Conservation (phyloP, 2,329 filamentous ascomycete species). For the Aschersonia sp. region DNA sequence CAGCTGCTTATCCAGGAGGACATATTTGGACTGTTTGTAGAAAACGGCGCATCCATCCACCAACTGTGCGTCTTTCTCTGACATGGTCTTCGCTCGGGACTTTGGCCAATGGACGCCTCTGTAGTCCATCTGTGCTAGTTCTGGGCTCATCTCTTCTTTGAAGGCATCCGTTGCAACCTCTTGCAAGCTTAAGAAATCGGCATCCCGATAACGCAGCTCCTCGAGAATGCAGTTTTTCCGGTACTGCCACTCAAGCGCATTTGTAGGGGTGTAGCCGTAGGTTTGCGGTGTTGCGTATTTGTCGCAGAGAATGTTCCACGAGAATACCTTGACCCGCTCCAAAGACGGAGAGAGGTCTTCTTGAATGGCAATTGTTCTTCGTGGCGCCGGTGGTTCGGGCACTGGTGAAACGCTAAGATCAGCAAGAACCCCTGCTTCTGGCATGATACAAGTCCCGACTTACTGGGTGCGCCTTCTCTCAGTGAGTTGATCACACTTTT, state of each 20-base stretch:
- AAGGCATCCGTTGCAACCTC: constrained; percentile 89
- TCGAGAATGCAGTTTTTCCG: constrained; percentile 69
- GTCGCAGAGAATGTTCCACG: constrained; percentile 93
- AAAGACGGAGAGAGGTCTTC: constrained; percentile 42
- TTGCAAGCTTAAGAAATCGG: constrained; percentile 85
- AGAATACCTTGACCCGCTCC: constrained; percentile 71
- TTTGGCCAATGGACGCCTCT: constrained; percentile 90
- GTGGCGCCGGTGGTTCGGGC: constrained; percentile 59
- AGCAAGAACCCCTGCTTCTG: not conserved
- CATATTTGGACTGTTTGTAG: constrained; percentile 89
- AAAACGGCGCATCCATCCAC: constrained; percentile 97
- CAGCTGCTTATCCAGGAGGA: constrained; percentile 84
- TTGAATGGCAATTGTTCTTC: constrained; percentile 67
- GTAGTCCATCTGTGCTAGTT: constrained; percentile 76
- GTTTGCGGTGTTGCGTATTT: constrained; percentile 73
- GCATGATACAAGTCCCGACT: constrained; percentile 17
- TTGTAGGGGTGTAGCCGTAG: constrained; percentile 81
- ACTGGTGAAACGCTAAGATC: constrained; percentile 30
- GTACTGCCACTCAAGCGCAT: constrained; percentile 75
- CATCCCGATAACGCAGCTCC: constrained; percentile 63
- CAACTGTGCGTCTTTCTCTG: constrained; percentile 70
- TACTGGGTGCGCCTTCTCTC: constrained; percentile 74
- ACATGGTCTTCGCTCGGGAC: constrained; percentile 80
- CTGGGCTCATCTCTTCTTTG: constrained; percentile 79
- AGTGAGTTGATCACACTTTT: constrained; percentile 70